Conservation (phyloP, 2,329 filamentous ascomycete species). For the Chaetomium strumarium region DNA sequence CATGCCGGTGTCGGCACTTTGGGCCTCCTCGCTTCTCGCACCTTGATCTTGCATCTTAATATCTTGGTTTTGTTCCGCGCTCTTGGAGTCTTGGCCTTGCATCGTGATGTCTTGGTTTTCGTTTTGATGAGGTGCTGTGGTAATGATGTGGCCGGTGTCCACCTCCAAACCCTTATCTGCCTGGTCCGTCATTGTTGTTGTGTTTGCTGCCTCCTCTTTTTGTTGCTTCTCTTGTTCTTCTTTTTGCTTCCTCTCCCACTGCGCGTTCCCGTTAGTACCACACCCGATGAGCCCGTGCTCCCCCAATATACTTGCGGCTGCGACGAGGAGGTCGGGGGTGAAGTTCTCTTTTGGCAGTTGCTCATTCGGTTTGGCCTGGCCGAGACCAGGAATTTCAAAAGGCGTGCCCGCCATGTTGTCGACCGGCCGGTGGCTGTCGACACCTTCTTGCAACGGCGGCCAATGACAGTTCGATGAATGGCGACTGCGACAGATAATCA, state of each 20-base stretch:
- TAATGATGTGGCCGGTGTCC: conserved; percentile 2
- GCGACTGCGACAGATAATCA: not conserved
- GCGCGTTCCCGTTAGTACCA: conserved; percentile 9
- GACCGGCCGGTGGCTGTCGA: too few relatives aligned
- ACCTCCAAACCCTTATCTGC: conserved; percentile 12
- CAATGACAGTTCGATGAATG: not conserved
- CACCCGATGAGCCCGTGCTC: conserved; percentile 2
- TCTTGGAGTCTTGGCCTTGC: too few relatives aligned
- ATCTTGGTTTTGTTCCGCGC: not conserved
- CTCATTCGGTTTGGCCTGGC: conserved; percentile 25
- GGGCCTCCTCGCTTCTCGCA: not conserved
- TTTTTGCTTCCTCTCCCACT: conserved; percentile 4
- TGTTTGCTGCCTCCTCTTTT: not conserved
- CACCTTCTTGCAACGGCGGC: not conserved
- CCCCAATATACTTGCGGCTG: conserved; percentile 18
- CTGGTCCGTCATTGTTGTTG: not conserved
- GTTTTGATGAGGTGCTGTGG: not conserved
- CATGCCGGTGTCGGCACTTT: conserved; percentile 2
- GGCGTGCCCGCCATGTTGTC: conserved; percentile 18
- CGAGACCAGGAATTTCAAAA: conserved; percentile 29
- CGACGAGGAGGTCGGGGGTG: conserved; percentile 21
- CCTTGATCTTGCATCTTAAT: not conserved
- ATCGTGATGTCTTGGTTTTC: not conserved
- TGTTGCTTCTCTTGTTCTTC: not conserved
- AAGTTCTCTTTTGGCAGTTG: conserved; percentile 20